These are phyloP conservation scores for Centrapalus pauciflorus DNA, from an alignment of 129 eudicot genomes.

Conservation along the genomic window DNA sequence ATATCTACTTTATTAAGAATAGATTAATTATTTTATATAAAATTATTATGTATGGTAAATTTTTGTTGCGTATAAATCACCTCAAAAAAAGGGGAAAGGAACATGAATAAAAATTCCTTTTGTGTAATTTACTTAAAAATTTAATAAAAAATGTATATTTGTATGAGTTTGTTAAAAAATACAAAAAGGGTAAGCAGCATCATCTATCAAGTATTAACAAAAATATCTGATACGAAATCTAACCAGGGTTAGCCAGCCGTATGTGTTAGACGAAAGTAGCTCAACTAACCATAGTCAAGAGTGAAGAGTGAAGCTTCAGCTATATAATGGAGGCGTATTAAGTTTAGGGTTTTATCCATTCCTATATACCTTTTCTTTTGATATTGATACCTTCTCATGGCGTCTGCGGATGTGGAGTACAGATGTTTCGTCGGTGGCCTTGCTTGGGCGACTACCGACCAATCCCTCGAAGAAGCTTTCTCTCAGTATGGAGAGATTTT, in stretches of 20 bases:
- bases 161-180: no score
- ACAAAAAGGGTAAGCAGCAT: no score
- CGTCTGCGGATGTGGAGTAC: conserved; percentile 64
- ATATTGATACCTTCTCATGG: conserved; percentile 12
- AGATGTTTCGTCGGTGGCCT: conserved; percentile 90
- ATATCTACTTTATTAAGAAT: no score
- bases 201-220: not conserved
- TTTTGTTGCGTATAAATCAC: no score
- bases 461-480: conserved; percentile 55
- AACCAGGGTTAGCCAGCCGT: conserved; percentile 18
- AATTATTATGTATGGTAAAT: no score
- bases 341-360: conserved; percentile 16
- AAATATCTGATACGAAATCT: conserved; percentile 19
- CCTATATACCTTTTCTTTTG: not conserved
- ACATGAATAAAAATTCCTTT: no score
- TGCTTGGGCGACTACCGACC: conserved; percentile 87
- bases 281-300: conserved; percentile 20
- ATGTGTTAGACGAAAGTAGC: not conserved
- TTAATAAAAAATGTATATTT: no score
- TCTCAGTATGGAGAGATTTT: conserved; percentile 65
- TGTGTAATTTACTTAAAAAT: no score
- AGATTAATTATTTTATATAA: no score
- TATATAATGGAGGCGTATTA: conserved; percentile 10
- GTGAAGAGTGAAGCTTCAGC: not conserved
- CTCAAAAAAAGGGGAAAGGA: no score